Base-by-base conservation (phyloP, 768 basidiomycete species). In the Lyophyllum decastes region DNA sequence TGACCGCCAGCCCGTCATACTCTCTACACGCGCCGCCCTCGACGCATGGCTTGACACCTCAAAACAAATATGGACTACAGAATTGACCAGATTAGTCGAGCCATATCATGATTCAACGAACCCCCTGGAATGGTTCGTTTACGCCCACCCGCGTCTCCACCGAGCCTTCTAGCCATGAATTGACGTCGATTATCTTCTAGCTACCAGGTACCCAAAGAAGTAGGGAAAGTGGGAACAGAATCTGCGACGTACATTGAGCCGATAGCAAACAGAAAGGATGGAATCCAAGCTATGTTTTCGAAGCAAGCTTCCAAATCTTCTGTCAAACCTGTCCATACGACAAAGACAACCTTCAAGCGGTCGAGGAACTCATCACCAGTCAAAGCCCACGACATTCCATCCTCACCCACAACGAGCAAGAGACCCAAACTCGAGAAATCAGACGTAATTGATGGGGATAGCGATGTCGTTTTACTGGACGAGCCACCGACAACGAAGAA, bases 181-280 rank as follows among this genome's bases (percentile, higher is more conserved):
- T 43, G 26, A 54, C 30, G 21, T 55, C 17, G 14, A 19, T 30
- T 19, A 27, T 46, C 53, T 17, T 38, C 2, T 60, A 95, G 94
- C 66, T 97, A 95, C 67, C 84, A 83, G 56, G 95, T 97, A 0
- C 92, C 92, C 0, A 85, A 84, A 62, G 95, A 97, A 76, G 87
- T 97, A 0, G 95, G 95, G 0, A 95, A 90, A 72, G 90, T 98
- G 3, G 92, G 93, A 8, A 85, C 77, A 8, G 90, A 98, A 66
- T 94, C 90, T 1, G 73, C 90, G 0, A 81, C 86, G 0, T 97
- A 91, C 69, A 86, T 97, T 52, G 80, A 92, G 64, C 94, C 95
- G 0, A 73, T 97, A 19, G 75, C 85, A 9, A 77, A 81, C 46
- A 83, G 95, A 21, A 89, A 89, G 65, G 95, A 95, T 64, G 94